These are phyloP conservation scores for Candida boidinii DNA, from an alignment of 805 yeast species.

Conservation along the genomic window DNA sequence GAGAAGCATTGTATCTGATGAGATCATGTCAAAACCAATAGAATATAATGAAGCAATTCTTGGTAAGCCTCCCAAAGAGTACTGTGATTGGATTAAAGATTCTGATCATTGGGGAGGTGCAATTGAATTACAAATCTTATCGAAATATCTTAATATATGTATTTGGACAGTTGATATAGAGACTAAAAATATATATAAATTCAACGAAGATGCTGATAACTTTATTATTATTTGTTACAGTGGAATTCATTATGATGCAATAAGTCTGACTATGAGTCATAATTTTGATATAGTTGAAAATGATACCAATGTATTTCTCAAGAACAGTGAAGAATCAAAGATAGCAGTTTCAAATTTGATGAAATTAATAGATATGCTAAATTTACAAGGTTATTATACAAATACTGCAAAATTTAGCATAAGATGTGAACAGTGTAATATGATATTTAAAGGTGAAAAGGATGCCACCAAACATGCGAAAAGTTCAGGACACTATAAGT, in stretches of 20 bases:
- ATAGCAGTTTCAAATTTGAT: constrained; percentile 28
- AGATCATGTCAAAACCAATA: constrained; percentile 34
- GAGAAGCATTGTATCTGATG: constrained; percentile 41
- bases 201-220: constrained; percentile 29
- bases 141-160: constrained; percentile 40
- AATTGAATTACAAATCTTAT: constrained; percentile 58
- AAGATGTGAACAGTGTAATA: constrained; percentile 48
- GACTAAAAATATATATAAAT: constrained; percentile 47
- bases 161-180: constrained; percentile 61
- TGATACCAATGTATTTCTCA: constrained; percentile 36
- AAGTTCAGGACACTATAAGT: constrained; percentile 48
- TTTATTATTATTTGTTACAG: constrained; percentile 52
- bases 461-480: constrained; percentile 60
- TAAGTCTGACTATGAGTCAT: constrained; percentile 29
- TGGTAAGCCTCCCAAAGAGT: constrained; percentile 40
- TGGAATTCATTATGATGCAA: constrained; percentile 69
- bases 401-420: constrained; percentile 54
- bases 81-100: constrained; percentile 51
- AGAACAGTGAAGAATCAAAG: constrained; percentile 21
- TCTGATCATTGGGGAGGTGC: constrained; percentile 79
- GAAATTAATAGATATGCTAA: constrained; percentile 35
- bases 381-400: constrained; percentile 48
- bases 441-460: constrained; percentile 48
- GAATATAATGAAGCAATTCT: constrained; percentile 47
- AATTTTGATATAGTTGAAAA: constrained; percentile 16